These are phyloP conservation scores for Linnemannia hyalina DNA, from an alignment of 192 early-diverging fungal species.

Conservation along the genomic window DNA sequence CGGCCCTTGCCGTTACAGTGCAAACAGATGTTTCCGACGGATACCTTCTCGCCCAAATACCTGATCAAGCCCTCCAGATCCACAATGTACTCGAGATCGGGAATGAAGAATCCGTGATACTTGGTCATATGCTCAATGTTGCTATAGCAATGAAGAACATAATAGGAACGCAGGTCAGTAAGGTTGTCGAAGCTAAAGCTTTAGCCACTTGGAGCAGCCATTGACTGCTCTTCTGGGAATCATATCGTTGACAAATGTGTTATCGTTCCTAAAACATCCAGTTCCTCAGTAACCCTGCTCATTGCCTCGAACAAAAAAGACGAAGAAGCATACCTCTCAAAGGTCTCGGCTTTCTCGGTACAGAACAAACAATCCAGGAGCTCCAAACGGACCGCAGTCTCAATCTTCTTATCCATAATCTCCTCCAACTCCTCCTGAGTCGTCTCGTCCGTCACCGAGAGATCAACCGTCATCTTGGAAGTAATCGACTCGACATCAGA, in stretches of 20 bases:
- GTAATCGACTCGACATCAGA: conserved; percentile 48
- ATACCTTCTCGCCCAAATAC: conserved; percentile 95
- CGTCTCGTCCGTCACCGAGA: conserved; percentile 64
- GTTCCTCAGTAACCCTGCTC: not conserved
- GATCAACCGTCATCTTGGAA: conserved; percentile 49
- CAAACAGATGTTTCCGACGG: conserved; percentile 94
- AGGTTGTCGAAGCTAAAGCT: not conserved
- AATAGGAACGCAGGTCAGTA: not conserved
- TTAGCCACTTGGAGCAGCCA: not conserved
- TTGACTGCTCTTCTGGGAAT: not conserved
- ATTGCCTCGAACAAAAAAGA: not conserved
- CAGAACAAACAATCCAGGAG: conserved; percentile 95
- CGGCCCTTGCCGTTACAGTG: conserved; percentile 95
- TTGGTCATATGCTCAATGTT: conserved; percentile 95
- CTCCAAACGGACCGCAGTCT: conserved; percentile 72
- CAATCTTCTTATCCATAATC: conserved; percentile 89
- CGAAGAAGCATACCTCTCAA: conserved; percentile 58
- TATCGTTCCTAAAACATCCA: not conserved
- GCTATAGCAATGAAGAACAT: conserved; percentile 11
- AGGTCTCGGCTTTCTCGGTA: conserved; percentile 69
- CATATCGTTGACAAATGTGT: not conserved
- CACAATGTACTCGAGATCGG: conserved; percentile 94
- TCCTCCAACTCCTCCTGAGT: conserved; percentile 71
- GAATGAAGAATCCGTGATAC: conserved; percentile 95
- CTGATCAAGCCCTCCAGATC: conserved; percentile 90